Evolutionary conservation across 306 rosid species (phyloP).

Genomic region (Cucumis melo): DNA sequence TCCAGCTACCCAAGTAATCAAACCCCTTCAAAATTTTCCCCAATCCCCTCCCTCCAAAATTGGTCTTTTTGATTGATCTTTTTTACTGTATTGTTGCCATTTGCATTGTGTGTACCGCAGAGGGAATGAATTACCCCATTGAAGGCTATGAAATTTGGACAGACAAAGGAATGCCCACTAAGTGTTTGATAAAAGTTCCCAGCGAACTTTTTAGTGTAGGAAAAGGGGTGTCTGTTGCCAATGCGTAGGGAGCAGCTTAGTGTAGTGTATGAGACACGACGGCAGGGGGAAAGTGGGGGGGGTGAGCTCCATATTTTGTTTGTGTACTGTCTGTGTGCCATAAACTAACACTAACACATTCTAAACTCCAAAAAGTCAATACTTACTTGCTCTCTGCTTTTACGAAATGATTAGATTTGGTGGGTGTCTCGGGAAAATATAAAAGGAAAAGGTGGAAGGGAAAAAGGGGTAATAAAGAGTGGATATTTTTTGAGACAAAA

Average conservation of each 20-base stretch:
- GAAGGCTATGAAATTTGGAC: background rate
- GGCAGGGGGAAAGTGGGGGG: background rate
- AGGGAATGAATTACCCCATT: background rate
- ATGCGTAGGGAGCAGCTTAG: background rate
- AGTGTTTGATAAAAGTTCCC: background rate
- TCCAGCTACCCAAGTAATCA: constrained; percentile 2
- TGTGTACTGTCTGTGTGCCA: background rate
- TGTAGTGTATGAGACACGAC: background rate
- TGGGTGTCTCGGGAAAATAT: constrained; percentile 12
- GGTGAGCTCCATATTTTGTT: background rate
- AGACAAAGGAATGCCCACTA: background rate
- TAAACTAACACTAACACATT: background rate
- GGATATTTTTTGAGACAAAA: constrained; percentile 7
- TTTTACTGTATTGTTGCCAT: background rate
- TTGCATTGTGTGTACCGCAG: background rate
- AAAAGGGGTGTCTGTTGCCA: background rate
- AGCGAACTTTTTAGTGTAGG: background rate
- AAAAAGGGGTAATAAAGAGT: background rate
- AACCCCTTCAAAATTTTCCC: background rate
- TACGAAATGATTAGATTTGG: constrained; percentile 11
- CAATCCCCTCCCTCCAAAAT: background rate
- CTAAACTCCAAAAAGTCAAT: background rate
- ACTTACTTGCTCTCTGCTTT: background rate
- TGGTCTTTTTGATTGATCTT: background rate
- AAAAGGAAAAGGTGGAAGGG: background rate